Evolutionary conservation across 2,329 filamentous ascomycete genomes (phyloP), one percentile per base, ranked within the genome.

Genomic region (Cladosporium sp.): DNA sequence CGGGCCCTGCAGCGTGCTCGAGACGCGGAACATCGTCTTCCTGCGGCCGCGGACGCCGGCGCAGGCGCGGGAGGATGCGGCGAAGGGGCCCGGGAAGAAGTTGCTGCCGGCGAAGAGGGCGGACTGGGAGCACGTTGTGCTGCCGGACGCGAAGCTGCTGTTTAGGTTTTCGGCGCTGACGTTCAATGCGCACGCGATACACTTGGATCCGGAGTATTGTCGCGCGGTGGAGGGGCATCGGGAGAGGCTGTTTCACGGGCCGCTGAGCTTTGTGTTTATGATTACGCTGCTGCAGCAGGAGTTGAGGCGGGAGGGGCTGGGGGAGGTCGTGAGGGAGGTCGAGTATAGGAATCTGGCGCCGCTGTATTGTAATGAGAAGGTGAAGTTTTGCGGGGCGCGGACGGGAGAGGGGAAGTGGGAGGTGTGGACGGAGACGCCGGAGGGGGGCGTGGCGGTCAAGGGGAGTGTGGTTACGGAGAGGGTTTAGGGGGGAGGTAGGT

Each of bases 91-190:
- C 5, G 52, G 62, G 22, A 59, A 60, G 57, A 56, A 61, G 4
- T 51, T 77, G 2, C 65, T 67, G 43, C 78, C 78, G 11, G 76
- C 76, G 16, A 63, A 70, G 2, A 54, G 70, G n/a, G 74, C 82
- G 1, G 74, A 79, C 43, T 81, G 82, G 60, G 73, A 72, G 14
- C 76, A 86, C 60, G 72, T 73, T 0, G 71, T 95, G 19, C 79
- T 72, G 0, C 89, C 90, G 1, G 84, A 84, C 2, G 75, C 80
- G 2, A 74, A 79, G 4, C 79, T 96, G 4, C 82, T 98, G 50
- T 95, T 95, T 72, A 83, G 91, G 54, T 97, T 92, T 75, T 93
- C 87, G 16, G 90, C 90, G 0, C 80, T 98, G 33, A 92, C 87
- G 2, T 91, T 89, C 75, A 98, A 98, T 69, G 89, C 89, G 1